phyloP scores from a whole-genome alignment of 495 filamentous ascomycete species.

The Penicillium turbatum region DNA sequence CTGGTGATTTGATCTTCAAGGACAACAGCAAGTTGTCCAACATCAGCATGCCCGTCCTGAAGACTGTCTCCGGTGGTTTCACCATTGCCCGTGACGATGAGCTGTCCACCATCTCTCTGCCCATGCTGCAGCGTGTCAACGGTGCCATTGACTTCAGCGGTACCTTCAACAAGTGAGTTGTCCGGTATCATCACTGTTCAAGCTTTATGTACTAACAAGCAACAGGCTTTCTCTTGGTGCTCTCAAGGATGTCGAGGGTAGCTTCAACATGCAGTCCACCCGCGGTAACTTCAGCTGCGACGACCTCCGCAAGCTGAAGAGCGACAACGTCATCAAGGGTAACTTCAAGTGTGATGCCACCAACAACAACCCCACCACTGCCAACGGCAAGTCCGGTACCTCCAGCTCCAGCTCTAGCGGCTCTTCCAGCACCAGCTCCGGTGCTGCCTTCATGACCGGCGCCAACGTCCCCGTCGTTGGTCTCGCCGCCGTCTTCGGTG shows the following conservation, averaged over 20 bases:
- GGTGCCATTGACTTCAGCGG: slow-evolving; percentile 90
- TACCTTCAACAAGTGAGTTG: slow-evolving; percentile 73
- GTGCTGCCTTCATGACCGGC: slow-evolving; percentile 38
- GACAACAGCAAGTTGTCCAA: slow-evolving; percentile 72
- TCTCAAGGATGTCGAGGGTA: slow-evolving; percentile 74
- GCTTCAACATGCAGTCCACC: slow-evolving; percentile 79
- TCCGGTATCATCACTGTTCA: not conserved
- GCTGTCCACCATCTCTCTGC: slow-evolving; percentile 62
- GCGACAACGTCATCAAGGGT: slow-evolving; percentile 55
- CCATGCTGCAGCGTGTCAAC: slow-evolving; percentile 59
- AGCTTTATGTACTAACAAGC: slow-evolving; percentile 12
- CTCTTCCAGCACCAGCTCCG: slow-evolving; percentile 33
- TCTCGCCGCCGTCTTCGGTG: slow-evolving; percentile 40
- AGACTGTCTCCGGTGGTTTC: slow-evolving; percentile 68
- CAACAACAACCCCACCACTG: slow-evolving; percentile 38
- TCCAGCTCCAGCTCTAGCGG: slow-evolving; percentile 33
- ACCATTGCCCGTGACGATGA: slow-evolving; percentile 83
- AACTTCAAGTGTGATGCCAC: slow-evolving; percentile 52
- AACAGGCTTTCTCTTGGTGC: slow-evolving; percentile 63
- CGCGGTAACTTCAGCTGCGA: slow-evolving; percentile 54
- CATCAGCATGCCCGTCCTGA: slow-evolving; percentile 67
- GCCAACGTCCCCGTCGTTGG: slow-evolving; percentile 43
- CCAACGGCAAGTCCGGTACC: slow-evolving; percentile 38
- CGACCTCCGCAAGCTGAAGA: slow-evolving; percentile 41
- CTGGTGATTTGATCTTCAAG: slow-evolving; percentile 75